These are phyloP conservation scores for Schwanniomyces occidentalis DNA, from an alignment of 805 yeast genomes.

Conservation along the genomic window DNA sequence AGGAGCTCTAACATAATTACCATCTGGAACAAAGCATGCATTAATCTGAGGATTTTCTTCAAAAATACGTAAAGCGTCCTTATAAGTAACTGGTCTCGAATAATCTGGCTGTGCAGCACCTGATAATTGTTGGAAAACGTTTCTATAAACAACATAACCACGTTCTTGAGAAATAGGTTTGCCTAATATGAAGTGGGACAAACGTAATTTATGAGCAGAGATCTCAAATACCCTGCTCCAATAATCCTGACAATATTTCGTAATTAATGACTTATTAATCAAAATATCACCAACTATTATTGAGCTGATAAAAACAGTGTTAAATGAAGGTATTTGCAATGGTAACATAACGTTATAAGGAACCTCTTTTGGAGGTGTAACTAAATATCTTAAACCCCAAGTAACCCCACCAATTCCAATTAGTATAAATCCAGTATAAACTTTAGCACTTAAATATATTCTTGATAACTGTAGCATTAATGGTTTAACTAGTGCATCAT, in stretches of 20 bases:
- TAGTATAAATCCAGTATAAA: constrained; percentile 71
- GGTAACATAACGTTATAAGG: constrained; percentile 27
- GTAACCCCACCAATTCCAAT: constrained; percentile 73
- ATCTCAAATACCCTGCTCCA: constrained; percentile 65
- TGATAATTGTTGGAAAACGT: constrained; percentile 43
- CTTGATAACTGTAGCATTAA: constrained; percentile 70
- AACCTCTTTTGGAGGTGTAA: constrained; percentile 13
- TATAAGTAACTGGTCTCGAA: constrained; percentile 51
- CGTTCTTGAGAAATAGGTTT: constrained; percentile 64
- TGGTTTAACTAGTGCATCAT: constrained; percentile 82
- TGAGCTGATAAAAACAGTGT: constrained; percentile 6
- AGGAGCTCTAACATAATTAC: constrained; percentile 84
- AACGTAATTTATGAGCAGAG: constrained; percentile 57
- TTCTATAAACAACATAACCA: constrained; percentile 64
- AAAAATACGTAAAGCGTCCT: constrained; percentile 47
- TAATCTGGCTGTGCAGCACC: constrained; percentile 52
- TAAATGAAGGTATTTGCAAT: constrained; percentile 14
- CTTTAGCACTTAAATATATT: constrained; percentile 68
- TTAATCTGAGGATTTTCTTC: constrained; percentile 37
- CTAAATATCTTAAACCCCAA: constrained; percentile 40
- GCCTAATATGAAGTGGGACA: constrained; percentile 80
- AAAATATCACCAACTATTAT: constrained; percentile 6
- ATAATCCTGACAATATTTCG: constrained; percentile 45
- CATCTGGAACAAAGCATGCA: constrained; percentile 77
- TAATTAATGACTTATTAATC: constrained; percentile 9